Base-by-base conservation (phyloP, 805 yeast genomes). In the Jamesozyma piceae region DNA sequence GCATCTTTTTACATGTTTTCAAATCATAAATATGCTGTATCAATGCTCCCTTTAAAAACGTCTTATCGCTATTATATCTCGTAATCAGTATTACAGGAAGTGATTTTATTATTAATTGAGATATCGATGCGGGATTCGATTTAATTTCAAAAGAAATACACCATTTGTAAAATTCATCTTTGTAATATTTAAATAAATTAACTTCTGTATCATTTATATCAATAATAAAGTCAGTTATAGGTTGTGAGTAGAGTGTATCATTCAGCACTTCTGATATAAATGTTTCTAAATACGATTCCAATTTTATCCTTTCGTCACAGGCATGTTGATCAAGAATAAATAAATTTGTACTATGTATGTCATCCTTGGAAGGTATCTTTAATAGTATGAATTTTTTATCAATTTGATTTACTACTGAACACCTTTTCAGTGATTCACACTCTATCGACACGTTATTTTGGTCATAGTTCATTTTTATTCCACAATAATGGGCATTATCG, bases 271-370 rank as follows among this genome's bases (percentile, higher is more conserved):
- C 46, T 5, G 45, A 35, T 2, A 75, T 52, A 42, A 68, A 65
- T 2, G 66, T 67, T 28, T 55, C 48, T n/a, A 75, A 60, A 11
- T 71, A 51, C 1, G 45, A 39, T 51, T 87, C 95, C 2, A 82
- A 72, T 37, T 67, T 66, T 0, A 83, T 67, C 42, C 95, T 60
- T 55, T 87, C 95, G 60, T 83, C 94, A 42, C 81, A 76, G 0
- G 95, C 95, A 65, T 87, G 95, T 53, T 86, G 95, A 55, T 87
- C 95, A 4, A 82, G 52, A 1, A 75, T 61, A 18, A 75, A 57
- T 14, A 75, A 50, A 27, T 35, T 32, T 0, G 53, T 36, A 6
- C 47, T 46, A 1, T 47, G 28, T 1, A 53, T n/a, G 1, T 39
- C 36, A 1, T 39, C 15, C 9, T 21, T 33, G 3, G 37, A 6